Evolutionary conservation across 352 stramenopile genomes (phyloP).

Genomic region (Pythium oligandrum): DNA sequence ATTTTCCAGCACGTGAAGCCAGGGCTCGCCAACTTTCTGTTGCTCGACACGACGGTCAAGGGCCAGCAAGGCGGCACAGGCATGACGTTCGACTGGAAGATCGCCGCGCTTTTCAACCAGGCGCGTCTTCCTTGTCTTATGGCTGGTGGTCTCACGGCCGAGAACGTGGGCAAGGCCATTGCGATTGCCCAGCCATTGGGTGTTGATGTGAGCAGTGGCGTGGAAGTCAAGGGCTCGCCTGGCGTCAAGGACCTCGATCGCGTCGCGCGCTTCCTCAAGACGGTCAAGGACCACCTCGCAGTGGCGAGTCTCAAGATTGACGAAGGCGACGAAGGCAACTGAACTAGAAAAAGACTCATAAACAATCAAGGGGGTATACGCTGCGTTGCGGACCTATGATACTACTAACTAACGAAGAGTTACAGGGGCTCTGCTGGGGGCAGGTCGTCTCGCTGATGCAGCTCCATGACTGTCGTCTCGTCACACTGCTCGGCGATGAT

Average conservation of each 20-base stretch:
- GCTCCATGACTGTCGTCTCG: slow-evolving; percentile 23
- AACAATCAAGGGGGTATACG: no score
- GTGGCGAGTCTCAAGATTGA: slow-evolving; percentile 60
- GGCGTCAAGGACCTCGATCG: slow-evolving; percentile 69
- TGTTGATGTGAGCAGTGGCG: slow-evolving; percentile 95
- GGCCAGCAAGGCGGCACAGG: slow-evolving; percentile 91
- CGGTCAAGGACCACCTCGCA: slow-evolving; percentile 52
- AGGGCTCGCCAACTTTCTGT: slow-evolving; percentile 81
- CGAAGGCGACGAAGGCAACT: slow-evolving; percentile 38
- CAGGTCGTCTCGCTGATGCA: slow-evolving; percentile 1
- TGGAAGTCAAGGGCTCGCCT: slow-evolving; percentile 82
- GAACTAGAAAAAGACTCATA: no score
- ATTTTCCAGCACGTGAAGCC: slow-evolving; percentile 59
- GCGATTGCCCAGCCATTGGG: slow-evolving; percentile 78
- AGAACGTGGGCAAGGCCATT: slow-evolving; percentile 93
- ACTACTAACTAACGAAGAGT: no score
- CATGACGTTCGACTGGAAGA: slow-evolving; percentile 95
- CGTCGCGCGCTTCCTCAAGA: slow-evolving; percentile 55
- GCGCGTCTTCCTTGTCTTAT: slow-evolving; percentile 94
- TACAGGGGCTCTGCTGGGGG: no score
- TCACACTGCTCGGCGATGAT: slow-evolving; percentile 77
- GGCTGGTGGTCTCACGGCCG: slow-evolving; percentile 91
- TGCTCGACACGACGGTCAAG: slow-evolving; percentile 97
- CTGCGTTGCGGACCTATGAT: no score
- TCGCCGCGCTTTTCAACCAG: slow-evolving; percentile 89